Evolutionary conservation across 495 filamentous ascomycete genomes (phyloP).

Genomic region (Podospora comata): DNA sequence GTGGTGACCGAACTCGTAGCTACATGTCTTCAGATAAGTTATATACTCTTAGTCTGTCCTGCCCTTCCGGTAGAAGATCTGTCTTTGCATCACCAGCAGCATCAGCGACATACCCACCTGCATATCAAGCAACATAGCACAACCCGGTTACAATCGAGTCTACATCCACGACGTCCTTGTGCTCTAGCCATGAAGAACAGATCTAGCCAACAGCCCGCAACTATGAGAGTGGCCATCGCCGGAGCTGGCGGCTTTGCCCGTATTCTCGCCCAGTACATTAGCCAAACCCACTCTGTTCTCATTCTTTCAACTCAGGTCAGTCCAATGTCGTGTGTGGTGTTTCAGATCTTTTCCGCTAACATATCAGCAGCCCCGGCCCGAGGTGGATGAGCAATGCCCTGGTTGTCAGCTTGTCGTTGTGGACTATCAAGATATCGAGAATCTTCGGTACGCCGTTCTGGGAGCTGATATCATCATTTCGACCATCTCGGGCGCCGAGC

Average conservation of each 20-base stretch:
- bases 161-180: not conserved
- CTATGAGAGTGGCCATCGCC: conserved; percentile 72
- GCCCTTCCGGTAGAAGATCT: not conserved
- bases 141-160: not conserved
- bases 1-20: not conserved
- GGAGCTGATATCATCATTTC: conserved; percentile 75
- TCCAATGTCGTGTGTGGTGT: not conserved
- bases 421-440: conserved; percentile 55
- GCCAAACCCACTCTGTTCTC: conserved; percentile 61
- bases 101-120: not conserved
- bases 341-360: conserved; percentile 10
- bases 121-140: conserved; percentile 1
- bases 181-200: conserved; percentile 39
- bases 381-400: conserved; percentile 40
- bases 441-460: conserved; percentile 59
- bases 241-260: conserved; percentile 67
- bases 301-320: conserved; percentile 63
- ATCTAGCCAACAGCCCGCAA: conserved; percentile 32
- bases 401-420: conserved; percentile 61
- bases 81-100: conserved; percentile 1
- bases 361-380: conserved; percentile 28
- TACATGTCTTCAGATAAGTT: not conserved
- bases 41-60: not conserved
- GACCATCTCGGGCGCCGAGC: conserved; percentile 60
- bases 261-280: conserved; percentile 58